Percentiles rank a stretch among this genome's conserved stretches.
Conservation (phyloP, 352 stramenopile species). For the Globisporangium uncinulatum region DNA sequence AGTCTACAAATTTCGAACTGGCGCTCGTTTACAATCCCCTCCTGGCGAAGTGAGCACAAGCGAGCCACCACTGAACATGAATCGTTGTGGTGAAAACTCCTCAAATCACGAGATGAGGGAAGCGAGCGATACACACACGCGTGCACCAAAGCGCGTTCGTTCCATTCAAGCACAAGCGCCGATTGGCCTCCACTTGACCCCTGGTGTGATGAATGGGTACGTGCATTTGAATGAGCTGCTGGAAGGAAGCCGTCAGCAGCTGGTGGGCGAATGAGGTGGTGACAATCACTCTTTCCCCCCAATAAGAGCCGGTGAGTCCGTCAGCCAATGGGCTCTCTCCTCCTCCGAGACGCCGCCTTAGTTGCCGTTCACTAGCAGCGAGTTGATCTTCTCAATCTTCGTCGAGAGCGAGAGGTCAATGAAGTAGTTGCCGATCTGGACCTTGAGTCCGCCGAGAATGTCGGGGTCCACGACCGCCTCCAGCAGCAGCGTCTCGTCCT, state of each 20-base stretch:
- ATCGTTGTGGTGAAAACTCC: not conserved
- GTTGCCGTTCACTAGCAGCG: slow-evolving; percentile 67
- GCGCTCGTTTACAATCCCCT: not conserved
- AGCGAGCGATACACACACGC: no score
- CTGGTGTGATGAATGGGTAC: no score
- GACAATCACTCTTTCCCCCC: not conserved
- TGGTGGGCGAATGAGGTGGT: not conserved
- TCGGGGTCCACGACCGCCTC: slow-evolving; percentile 90
- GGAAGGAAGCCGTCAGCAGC: no score
- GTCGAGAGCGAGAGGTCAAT: slow-evolving; percentile 94
- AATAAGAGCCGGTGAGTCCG: no score
- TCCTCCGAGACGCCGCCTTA: slow-evolving; percentile 10
- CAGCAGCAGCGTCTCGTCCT: slow-evolving; percentile 90
- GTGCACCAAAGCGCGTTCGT: no score
- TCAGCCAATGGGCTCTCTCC: not conserved
- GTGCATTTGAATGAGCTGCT: no score
- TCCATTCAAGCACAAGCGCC: no score
- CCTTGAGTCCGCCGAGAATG: slow-evolving; percentile 95
- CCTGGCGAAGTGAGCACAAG: not conserved
- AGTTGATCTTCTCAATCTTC: slow-evolving; percentile 95
- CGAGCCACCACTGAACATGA: no score
- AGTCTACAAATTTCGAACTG: not conserved
- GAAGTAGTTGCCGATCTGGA: slow-evolving; percentile 98
- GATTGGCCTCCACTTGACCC: no score
- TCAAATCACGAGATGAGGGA: not conserved